These are phyloP conservation scores for Scutellaria baicalensis DNA, from an alignment of 257 asterid species.

Conservation along the genomic window DNA sequence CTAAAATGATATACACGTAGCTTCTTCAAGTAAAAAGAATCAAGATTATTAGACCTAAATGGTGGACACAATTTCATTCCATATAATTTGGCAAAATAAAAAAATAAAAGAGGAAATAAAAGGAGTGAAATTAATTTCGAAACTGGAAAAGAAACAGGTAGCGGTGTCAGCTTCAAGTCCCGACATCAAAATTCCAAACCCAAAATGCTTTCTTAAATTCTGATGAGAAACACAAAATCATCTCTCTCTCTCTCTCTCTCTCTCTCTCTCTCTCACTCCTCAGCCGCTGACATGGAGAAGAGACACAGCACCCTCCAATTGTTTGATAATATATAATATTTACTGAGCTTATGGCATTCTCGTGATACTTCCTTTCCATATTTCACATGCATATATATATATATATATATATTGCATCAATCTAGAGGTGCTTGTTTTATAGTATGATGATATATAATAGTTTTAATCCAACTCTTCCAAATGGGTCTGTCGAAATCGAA, in stretches of 20 bases:
- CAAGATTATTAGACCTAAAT: too few species aligned
- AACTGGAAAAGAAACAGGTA: constrained; percentile 5
- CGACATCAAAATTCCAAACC: constrained; percentile 29
- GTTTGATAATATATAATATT: neutral
- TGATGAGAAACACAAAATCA: constrained; percentile 9
- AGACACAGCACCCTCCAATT: constrained; percentile 6
- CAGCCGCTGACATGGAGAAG: constrained; percentile 92
- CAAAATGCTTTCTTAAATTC: constrained; percentile 12
- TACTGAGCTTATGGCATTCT: constrained; percentile 30
- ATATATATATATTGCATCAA: constrained; percentile 36
- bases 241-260: neutral
- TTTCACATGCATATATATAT: neutral
- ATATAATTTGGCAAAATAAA: too few species aligned
- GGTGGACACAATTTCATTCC: too few species aligned
- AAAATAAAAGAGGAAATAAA: neutral
- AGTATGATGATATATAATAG: neutral
- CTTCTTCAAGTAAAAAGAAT: too few species aligned
- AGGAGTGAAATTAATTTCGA: constrained; percentile 5
- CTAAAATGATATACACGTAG: too few species aligned
- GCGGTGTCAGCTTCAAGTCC: constrained; percentile 49
- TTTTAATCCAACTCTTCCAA: neutral
- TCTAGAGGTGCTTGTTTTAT: constrained; percentile 29
- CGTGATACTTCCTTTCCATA: constrained; percentile 61
- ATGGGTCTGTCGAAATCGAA: neutral
- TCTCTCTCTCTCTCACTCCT: constrained; percentile 16